Evolutionary conservation across 441 rosid species (phyloP).

Genomic region (Biscutella laevigata): DNA sequence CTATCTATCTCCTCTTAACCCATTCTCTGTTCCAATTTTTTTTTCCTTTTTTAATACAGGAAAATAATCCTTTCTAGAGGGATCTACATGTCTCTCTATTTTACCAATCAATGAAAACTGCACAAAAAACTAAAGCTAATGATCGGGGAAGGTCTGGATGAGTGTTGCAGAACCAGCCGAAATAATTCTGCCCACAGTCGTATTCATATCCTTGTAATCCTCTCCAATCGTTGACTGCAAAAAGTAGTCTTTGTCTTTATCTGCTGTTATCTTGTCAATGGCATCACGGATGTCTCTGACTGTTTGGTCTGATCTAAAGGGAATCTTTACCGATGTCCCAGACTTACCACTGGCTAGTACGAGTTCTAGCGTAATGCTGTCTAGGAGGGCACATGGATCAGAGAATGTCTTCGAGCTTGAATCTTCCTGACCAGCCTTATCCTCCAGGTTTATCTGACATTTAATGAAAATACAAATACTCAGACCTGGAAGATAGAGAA

Average conservation of each 20-base stretch:
- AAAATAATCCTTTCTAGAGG: not conserved
- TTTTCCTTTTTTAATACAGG: not conserved
- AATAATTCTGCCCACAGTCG: not conserved
- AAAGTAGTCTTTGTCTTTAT: not conserved
- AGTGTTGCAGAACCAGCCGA: not conserved
- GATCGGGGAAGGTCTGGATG: not conserved
- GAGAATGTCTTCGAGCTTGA: not conserved
- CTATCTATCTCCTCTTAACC: not conserved
- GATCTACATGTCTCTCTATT: slow-evolving; percentile 10
- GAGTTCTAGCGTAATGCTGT: not conserved
- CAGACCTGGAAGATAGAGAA: not conserved
- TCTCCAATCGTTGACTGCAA: not conserved
- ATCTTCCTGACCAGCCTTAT: not conserved
- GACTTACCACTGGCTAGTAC: not conserved
- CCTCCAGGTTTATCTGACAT: not conserved
- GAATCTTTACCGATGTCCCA: not conserved
- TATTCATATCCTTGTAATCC: slow-evolving; percentile 2
- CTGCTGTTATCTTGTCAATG: not conserved
- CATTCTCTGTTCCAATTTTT: not conserved
- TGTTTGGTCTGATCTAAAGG: slow-evolving; percentile 12
- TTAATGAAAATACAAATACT: not conserved
- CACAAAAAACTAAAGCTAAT: not conserved
- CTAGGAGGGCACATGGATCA: not conserved
- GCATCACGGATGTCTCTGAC: slow-evolving; percentile 15
- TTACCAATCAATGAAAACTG: not conserved